Conservation (phyloP, 441 rosid species). For the Eutrema salsugineum region DNA sequence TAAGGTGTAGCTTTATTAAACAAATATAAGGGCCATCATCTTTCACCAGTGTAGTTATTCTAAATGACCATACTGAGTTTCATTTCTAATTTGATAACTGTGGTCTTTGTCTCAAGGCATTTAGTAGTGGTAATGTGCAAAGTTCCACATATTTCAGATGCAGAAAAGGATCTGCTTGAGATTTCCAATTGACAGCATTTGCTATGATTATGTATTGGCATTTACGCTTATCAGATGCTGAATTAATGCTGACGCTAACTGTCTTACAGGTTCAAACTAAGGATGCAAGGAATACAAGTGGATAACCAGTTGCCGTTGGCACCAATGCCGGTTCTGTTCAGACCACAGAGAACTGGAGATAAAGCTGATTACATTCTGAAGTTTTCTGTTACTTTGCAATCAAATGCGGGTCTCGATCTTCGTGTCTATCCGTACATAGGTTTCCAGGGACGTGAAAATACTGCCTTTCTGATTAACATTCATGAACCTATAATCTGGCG, state of each 20-base stretch:
- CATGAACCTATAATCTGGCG: constrained; percentile 99
- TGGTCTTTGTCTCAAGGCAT: background rate
- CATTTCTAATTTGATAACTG: background rate
- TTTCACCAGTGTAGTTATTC: background rate
- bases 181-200: background rate
- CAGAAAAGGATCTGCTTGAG: background rate
- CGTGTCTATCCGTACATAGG: constrained; percentile 88
- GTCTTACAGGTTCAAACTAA: constrained; percentile 69
- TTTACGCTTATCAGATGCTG: background rate
- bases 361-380: constrained; percentile 71
- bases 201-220: constrained; percentile 15
- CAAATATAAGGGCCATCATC: background rate
- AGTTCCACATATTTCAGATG: background rate
- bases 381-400: constrained; percentile 75
- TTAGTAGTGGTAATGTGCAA: constrained; percentile 1
- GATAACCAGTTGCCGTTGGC: constrained; percentile 97
- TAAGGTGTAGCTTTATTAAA: background rate
- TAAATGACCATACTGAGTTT: background rate
- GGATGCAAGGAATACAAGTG: constrained; percentile 85
- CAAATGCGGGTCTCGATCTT: constrained; percentile 81
- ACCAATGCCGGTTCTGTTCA: constrained; percentile 94
- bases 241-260: constrained; percentile 5
- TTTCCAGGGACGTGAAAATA: constrained; percentile 85
- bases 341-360: constrained; percentile 82
- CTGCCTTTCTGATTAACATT: constrained; percentile 80